Evolutionary conservation across 2,329 filamentous ascomycete genomes (phyloP), one percentile per base, ranked within the genome.

Genomic region (Pseudogymnoascus verrucosus): DNA sequence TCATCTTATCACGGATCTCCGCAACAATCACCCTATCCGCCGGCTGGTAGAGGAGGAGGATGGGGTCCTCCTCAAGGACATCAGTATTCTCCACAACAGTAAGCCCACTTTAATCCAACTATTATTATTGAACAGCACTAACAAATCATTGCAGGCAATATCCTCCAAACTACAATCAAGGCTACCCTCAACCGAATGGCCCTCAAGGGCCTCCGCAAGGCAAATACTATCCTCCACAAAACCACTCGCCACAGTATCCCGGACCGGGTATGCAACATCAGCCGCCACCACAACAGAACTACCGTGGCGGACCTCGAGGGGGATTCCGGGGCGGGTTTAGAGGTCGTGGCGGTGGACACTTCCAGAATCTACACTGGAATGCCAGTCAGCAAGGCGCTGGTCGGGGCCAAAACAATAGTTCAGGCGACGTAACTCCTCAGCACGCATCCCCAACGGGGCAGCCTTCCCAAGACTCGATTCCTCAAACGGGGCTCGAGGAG

Each of bases 341-440:
- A 37, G 69, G 72, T 11, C 85, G 86, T 51, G 71, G 72, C 39
- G 78, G 72, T 42, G 78, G 79, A 67, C 78, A 87, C 76, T 83
- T 88, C 78, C 81, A 87, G 75, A 85, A 89, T 75, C 74, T 86
- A 1, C 89, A 91, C 54, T 93, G 90, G 89, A 89, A 84, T 63
- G 81, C 85, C 47, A 79, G 79, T 36, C 79, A 79, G 60, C 78
- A 81, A 16, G 79, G 80, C 63, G 79, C 80, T 69, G 83, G 82
- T 72, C 78, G 82, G 64, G 70, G 74, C 37, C 73, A 77, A 64
- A 68, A 78, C 62, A 73, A 74, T 62, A 79, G 78, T 63, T 73
- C 76, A 23, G 74, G 71, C 2, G 71, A 70, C 60, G 70, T 68
- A 21, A 73, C 73, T 16, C 71, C 72, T 14, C 71, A 74, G 36